phyloP scores from a whole-genome alignment of 2,329 filamentous ascomycete genomes.

The Rutstroemia sp. region DNA sequence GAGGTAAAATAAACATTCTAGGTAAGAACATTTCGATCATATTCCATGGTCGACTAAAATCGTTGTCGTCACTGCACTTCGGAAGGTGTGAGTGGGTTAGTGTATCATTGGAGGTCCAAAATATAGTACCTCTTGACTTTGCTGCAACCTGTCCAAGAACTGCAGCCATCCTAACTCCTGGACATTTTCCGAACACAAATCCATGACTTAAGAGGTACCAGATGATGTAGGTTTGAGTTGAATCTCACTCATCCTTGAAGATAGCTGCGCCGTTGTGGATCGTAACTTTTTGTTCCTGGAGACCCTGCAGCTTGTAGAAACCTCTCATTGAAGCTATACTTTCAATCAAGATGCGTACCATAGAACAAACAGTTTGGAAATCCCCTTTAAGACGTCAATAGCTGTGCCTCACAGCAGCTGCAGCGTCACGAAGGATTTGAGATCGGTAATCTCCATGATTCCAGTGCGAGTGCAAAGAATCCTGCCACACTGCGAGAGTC shows the following conservation, averaged over 20 bases:
- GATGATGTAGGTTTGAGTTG: background rate
- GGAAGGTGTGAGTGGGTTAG: background rate
- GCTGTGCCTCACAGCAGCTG: background rate
- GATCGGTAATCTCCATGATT: constrained; percentile 5
- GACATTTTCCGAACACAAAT: background rate
- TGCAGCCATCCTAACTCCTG: background rate
- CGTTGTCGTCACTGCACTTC: background rate
- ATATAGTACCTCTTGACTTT: too few species aligned
- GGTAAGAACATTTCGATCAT: too few species aligned
- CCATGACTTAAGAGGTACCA: background rate
- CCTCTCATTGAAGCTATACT: background rate
- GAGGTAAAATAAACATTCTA: background rate
- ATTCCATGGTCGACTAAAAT: background rate
- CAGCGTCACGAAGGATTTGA: background rate
- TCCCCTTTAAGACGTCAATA: background rate
- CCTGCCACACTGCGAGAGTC: background rate
- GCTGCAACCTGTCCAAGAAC: background rate
- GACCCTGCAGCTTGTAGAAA: constrained; percentile 3
- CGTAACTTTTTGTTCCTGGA: constrained; percentile 7
- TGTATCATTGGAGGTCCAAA: background rate
- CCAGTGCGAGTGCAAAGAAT: background rate
- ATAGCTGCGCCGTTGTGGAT: background rate
- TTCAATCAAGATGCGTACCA: background rate
- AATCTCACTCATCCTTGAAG: background rate
- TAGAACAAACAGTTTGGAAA: background rate